Percentiles rank a stretch among this genome's conserved stretches.
Evolutionary conservation across 2,329 filamentous ascomycete genomes (phyloP).

Genomic region (Massarina eburnea): DNA sequence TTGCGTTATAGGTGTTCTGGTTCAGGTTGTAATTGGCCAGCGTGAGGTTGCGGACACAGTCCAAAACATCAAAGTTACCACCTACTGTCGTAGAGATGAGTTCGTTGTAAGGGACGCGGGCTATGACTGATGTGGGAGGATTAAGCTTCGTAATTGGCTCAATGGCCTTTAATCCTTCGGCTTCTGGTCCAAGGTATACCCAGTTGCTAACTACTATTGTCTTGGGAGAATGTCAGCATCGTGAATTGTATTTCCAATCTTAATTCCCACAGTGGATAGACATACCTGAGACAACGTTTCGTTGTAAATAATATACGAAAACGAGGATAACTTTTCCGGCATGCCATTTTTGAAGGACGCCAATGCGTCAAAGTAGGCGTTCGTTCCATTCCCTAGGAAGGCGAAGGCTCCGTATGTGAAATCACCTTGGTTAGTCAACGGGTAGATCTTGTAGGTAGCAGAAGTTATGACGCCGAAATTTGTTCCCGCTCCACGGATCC

Average conservation of each 20-base stretch:
- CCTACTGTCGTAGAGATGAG: not conserved
- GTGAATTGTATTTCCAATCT: no score
- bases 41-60: not conserved
- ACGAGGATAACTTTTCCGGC: no score
- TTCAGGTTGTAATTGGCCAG: not conserved
- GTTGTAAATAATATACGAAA: no score
- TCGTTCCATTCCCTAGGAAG: not conserved
- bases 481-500: conserved; percentile 30
- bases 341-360: no score
- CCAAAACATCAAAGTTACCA: not conserved
- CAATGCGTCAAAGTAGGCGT: not conserved
- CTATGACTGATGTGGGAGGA: not conserved
- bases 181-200: no score
- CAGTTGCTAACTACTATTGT: no score
- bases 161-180: not conserved
- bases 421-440: not conserved
- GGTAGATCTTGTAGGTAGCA: conserved; percentile 22
- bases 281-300: no score
- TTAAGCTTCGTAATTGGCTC: not conserved
- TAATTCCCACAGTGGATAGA: no score
- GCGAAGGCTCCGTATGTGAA: not conserved
- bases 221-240: no score
- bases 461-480: conserved; percentile 27
- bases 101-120: not conserved
- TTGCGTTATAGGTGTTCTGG: not conserved